Percentiles rank a stretch among this genome's conserved stretches.
Evolutionary conservation across 257 asterid genomes (phyloP).

Genomic region (Cinchona pubescens): DNA sequence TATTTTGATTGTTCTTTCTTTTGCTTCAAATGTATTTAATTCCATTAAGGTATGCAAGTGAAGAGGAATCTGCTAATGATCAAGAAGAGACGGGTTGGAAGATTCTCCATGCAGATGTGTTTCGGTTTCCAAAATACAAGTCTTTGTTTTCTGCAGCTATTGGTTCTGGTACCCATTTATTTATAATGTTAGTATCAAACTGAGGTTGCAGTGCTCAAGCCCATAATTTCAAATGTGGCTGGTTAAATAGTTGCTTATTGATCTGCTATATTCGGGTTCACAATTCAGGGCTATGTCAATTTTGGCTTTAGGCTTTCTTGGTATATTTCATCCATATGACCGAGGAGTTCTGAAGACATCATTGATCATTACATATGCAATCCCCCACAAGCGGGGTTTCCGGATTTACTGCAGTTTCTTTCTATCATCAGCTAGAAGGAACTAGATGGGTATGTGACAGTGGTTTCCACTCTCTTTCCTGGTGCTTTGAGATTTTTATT

Average conservation of each 20-base stretch:
- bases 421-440: constrained; percentile 74
- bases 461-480: background rate
- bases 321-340: background rate
- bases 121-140: constrained; percentile 12
- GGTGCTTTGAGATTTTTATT: background rate
- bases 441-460: constrained; percentile 13
- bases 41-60: constrained; percentile 12
- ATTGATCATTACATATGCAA: constrained; percentile 59
- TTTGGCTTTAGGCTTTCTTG: background rate
- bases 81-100: constrained; percentile 13
- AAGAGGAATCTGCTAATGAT: constrained; percentile 1
- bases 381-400: constrained; percentile 70
- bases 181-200: background rate
- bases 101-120: constrained; percentile 15
- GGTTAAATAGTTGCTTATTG: no score
- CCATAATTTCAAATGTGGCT: background rate
- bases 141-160: constrained; percentile 15
- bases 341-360: constrained; percentile 30
- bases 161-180: constrained; percentile 19
- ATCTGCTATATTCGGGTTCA: no score
- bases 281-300: background rate
- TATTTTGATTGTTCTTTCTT: background rate
- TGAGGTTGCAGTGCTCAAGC: background rate
- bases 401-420: constrained; percentile 60
- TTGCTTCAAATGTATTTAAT: background rate